Base-by-base conservation (phyloP, 139 green algal genomes). In the Limnomonas spitsbergensis region DNA sequence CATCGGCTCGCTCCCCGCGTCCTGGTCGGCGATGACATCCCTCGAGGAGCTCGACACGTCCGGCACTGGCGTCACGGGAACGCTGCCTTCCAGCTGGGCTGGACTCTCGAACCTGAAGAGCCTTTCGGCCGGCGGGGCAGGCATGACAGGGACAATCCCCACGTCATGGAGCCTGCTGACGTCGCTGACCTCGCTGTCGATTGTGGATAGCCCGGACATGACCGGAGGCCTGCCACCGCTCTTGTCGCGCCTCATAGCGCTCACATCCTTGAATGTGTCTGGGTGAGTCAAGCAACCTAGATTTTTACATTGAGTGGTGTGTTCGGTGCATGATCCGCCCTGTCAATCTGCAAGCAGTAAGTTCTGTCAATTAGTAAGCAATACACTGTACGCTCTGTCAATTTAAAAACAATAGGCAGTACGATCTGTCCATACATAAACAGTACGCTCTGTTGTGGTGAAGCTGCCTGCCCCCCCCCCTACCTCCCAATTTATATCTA, bases 21-120 rank as follows among this genome's bases (percentile, higher is more conserved):
- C 38, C 1, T 85, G 75, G 80, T 38, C 29, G 3, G 32, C 75
- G 14, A 38, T 85, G 32, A 38, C 31, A 0, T 26, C 27, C 20
- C 68, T 90, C 32, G 3, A 4, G 7, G 36, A 9, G 14, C 69
- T 82, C 27, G 31, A 69, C 52, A 34, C 77, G 36, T 26, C 2
- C 52, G 26, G 0, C 53, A 82, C 77, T 68, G 2, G 4, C 2
- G 20, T 80, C 38, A 53, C 74, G 20, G 53, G 53, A 31, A 32
- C 35, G 2, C 34, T 79, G 2, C 74, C 74, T 4, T 4, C 32
- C 35, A 32, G 14, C 2, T 79, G 53, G 53, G 34, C 53, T 20
- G 9, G 29, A 3, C 34, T 72, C 4, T 72, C 14, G 26, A 20
- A 36, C 40, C 3, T 38, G 14, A n/a, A n/a, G n/a, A n/a, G n/a